phyloP scores from a whole-genome alignment of 2,329 filamentous ascomycete genomes.

The Penicillium sp. region DNA sequence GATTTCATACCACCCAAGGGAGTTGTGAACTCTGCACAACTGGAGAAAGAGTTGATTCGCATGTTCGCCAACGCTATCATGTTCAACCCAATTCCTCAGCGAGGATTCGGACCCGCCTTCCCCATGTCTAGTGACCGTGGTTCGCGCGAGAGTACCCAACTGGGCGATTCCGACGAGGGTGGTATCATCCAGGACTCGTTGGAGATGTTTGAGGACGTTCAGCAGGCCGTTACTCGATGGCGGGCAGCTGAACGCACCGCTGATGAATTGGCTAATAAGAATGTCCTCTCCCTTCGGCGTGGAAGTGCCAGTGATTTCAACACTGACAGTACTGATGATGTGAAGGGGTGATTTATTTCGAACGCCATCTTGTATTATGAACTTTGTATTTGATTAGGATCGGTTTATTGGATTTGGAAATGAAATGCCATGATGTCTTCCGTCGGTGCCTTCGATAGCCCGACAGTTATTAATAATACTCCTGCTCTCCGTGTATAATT shows the following conservation, averaged over 20 bases:
- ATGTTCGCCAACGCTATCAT: constrained; percentile 99
- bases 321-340: constrained; percentile 37
- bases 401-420: constrained; percentile 2
- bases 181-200: constrained; percentile 83
- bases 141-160: constrained; percentile 43
- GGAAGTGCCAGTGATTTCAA: constrained; percentile 40
- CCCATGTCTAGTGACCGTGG: constrained; percentile 45
- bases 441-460: constrained; percentile 12
- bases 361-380: constrained; percentile 15
- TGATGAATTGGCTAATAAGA: constrained; percentile 40
- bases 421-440: constrained; percentile 11
- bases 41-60: constrained; percentile 89
- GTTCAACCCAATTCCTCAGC: constrained; percentile 85
- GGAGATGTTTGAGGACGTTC: constrained; percentile 86
- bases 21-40: constrained; percentile 88
- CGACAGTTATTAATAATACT: constrained; percentile 9
- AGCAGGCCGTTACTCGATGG: constrained; percentile 73
- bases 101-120: constrained; percentile 66
- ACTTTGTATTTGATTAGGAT: constrained; percentile 22
- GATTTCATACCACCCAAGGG: constrained; percentile 81
- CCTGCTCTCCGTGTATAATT: background rate
- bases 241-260: constrained; percentile 63
- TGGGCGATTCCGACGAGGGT: constrained; percentile 73
- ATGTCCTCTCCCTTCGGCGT: constrained; percentile 36
- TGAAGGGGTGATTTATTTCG: constrained; percentile 25